phyloP scores from a whole-genome alignment of 1,284 basidiomycete species.

The Limonomyces culmigenus region DNA sequence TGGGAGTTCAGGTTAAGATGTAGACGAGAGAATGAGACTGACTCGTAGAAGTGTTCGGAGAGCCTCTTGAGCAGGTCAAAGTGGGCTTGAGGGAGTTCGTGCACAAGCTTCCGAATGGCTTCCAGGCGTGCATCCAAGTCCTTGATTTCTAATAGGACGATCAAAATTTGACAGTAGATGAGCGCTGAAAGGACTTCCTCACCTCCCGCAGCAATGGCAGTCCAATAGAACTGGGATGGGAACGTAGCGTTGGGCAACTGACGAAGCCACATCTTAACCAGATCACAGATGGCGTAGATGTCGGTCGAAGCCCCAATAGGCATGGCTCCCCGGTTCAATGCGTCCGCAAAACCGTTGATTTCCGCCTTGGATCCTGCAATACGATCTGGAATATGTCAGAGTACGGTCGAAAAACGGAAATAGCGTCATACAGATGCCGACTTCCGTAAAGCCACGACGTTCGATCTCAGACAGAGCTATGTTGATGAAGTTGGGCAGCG shows the following conservation, averaged over 20 bases:
- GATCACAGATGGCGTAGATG: slow-evolving; percentile 65
- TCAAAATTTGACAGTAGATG: slow-evolving; percentile 5
- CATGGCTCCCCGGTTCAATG: slow-evolving; percentile 53
- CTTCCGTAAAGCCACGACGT: slow-evolving; percentile 53
- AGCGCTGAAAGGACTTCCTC: slow-evolving; percentile 12
- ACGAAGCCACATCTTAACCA: slow-evolving; percentile 73
- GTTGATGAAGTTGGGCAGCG: slow-evolving; percentile 48
- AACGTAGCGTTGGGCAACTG: slow-evolving; percentile 64
- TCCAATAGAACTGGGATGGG: slow-evolving; percentile 47
- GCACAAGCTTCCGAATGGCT: slow-evolving; percentile 48
- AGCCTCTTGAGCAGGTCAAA: slow-evolving; percentile 63
- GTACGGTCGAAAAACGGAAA: background rate
- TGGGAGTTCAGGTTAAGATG: slow-evolving; percentile 4
- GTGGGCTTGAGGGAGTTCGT: slow-evolving; percentile 46
- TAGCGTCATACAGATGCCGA: slow-evolving; percentile 57
- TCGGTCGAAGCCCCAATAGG: slow-evolving; percentile 45
- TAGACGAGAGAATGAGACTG: slow-evolving; percentile 10
- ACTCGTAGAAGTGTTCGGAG: slow-evolving; percentile 71
- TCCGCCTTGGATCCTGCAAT: slow-evolving; percentile 64
- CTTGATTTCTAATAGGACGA: slow-evolving; percentile 31
- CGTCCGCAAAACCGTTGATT: slow-evolving; percentile 50
- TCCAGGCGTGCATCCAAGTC: slow-evolving; percentile 50
- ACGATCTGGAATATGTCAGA: slow-evolving; percentile 32
- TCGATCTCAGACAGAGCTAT: slow-evolving; percentile 56
- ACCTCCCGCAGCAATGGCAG: slow-evolving; percentile 58